phyloP scores from a whole-genome alignment of 495 filamentous ascomycete species.

The Tuber brumale region DNA sequence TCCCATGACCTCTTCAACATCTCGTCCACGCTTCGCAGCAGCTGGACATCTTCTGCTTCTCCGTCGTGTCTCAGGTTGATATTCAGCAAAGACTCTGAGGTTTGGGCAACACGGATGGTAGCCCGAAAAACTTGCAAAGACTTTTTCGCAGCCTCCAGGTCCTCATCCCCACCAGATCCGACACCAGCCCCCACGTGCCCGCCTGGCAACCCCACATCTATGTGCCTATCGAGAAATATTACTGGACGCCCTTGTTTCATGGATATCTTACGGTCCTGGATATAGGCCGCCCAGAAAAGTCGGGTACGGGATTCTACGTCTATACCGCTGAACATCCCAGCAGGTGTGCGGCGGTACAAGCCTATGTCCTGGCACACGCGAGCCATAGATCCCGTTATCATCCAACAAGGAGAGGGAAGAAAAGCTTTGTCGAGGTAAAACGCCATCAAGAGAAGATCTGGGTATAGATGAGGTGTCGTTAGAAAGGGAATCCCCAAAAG shows the following conservation, averaged over 20 bases:
- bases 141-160: constrained; percentile 9
- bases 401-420: constrained; percentile 41
- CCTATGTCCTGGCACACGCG: constrained; percentile 40
- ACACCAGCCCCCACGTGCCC: neutral
- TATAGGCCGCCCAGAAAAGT: constrained; percentile 41
- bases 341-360: constrained; percentile 33
- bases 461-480: constrained; percentile 6
- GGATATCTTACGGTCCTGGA: constrained; percentile 39
- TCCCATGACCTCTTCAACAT: constrained; percentile 41
- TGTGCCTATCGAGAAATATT: constrained; percentile 37
- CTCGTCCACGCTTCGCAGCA: constrained; percentile 34
- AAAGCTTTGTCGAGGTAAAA: constrained; percentile 41
- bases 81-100: constrained; percentile 24
- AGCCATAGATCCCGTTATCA: constrained; percentile 39
- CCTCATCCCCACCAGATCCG: constrained; percentile 2
- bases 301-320: constrained; percentile 38
- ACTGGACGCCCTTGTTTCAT: constrained; percentile 35
- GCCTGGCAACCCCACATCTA: constrained; percentile 36
- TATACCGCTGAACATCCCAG: constrained; percentile 19
- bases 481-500: constrained; percentile 1
- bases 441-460: constrained; percentile 40
- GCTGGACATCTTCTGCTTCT: constrained; percentile 30
- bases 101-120: constrained; percentile 33
- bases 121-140: constrained; percentile 30
- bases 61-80: constrained; percentile 31